Evolutionary conservation across 345 rosid species (phyloP).

Genomic region (Eucalyptus erythrocorys): DNA sequence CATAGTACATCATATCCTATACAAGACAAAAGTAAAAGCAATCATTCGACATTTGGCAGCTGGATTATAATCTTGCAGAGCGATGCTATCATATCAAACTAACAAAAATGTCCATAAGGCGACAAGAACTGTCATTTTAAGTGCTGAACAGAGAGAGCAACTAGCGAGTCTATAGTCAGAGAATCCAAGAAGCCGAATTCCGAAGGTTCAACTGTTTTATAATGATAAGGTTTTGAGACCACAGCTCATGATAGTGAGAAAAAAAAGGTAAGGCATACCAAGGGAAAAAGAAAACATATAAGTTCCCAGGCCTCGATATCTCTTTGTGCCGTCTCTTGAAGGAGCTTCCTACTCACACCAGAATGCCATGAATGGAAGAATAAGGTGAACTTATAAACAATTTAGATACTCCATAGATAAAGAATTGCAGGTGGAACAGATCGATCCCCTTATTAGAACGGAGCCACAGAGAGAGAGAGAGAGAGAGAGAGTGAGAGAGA

Average conservation of each 20-base stretch:
- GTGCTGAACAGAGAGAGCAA: background rate
- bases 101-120: background rate
- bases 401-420: background rate
- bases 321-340: slow-evolving; percentile 25
- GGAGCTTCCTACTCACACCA: slow-evolving; percentile 34
- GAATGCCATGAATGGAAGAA: background rate
- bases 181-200: background rate
- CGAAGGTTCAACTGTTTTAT: background rate
- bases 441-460: background rate
- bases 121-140: background rate
- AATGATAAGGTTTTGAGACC: background rate
- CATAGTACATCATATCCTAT: background rate
- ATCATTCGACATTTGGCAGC: background rate
- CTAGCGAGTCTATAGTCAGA: background rate
- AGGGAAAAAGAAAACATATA: slow-evolving; percentile 15
- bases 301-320: slow-evolving; percentile 77
- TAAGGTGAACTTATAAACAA: background rate
- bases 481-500: background rate
- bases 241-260: background rate
- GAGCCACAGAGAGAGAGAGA: background rate
- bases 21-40: background rate
- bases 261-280: background rate
- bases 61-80: background rate
- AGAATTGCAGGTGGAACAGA: background rate
- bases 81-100: background rate